Conservation (phyloP, 2,329 filamentous ascomycete species). For the Hymenoscyphus infarciens region DNA sequence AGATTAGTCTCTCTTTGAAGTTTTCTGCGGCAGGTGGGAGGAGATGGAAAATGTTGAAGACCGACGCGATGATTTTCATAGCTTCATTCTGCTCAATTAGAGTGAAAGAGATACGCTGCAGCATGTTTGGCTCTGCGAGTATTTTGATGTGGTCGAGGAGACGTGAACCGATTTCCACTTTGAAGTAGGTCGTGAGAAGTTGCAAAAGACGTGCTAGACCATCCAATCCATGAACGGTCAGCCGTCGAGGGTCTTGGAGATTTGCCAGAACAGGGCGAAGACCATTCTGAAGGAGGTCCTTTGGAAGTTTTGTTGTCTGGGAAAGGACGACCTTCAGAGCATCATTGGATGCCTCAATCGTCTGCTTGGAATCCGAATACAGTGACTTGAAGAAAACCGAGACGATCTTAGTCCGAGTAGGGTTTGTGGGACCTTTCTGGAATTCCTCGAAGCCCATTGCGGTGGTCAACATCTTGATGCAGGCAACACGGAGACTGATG, state of each 20-base stretch:
- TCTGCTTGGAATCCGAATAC: conserved; percentile 87
- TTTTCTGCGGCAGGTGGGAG: conserved; percentile 83
- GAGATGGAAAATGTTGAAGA: conserved; percentile 97
- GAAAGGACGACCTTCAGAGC: conserved; percentile 84
- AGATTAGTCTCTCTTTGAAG: conserved; percentile 87
- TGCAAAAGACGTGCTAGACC: conserved; percentile 86
- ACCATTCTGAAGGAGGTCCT: conserved; percentile 91
- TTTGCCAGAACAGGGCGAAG: conserved; percentile 94
- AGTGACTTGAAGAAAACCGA: conserved; percentile 97
- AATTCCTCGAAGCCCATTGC: conserved; percentile 94
- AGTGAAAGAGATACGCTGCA: conserved; percentile 91
- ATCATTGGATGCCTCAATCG: conserved; percentile 89
- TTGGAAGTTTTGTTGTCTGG: conserved; percentile 87
- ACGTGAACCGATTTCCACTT: conserved; percentile 91
- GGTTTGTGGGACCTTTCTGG: conserved; percentile 67
- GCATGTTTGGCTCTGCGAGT: conserved; percentile 73
- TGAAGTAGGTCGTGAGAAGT: conserved; percentile 96
- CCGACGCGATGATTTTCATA: conserved; percentile 93
- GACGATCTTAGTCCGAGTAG: conserved; percentile 70
- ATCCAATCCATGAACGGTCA: conserved; percentile 85
- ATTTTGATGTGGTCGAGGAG: conserved; percentile 92
- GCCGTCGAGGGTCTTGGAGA: conserved; percentile 84
- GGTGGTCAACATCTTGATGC: conserved; percentile 86
- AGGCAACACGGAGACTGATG: conserved; percentile 85
- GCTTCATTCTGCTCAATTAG: conserved; percentile 88